phyloP scores from a whole-genome alignment of 306 rosid genomes.

The Ziziphus jujuba region DNA sequence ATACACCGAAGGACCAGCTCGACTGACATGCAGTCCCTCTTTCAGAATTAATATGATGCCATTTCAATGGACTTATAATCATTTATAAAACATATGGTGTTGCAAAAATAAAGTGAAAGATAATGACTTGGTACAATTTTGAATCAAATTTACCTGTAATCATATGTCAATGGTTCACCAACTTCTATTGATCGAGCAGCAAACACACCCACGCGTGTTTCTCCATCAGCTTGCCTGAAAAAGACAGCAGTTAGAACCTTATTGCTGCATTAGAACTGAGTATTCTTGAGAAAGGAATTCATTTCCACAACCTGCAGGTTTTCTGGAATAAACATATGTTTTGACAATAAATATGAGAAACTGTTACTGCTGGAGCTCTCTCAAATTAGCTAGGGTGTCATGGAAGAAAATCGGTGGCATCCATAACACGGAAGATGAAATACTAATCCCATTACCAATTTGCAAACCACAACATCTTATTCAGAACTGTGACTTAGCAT shows the following conservation, averaged over 20 bases:
- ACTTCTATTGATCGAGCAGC: slow-evolving; percentile 67
- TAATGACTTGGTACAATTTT: slow-evolving; percentile 10
- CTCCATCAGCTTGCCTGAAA: slow-evolving; percentile 91
- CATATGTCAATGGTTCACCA: slow-evolving; percentile 89
- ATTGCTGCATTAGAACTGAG: neutral
- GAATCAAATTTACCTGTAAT: slow-evolving; percentile 63
- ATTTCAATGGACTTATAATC: too few relatives aligned
- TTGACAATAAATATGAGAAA: too few relatives aligned
- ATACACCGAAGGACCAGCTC: too few relatives aligned
- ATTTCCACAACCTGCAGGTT: neutral
- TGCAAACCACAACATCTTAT: too few relatives aligned
- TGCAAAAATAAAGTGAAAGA: neutral
- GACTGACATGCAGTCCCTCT: neutral
- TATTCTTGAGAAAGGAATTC: slow-evolving; percentile 2
- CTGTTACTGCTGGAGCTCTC: too few relatives aligned
- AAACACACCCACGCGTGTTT: slow-evolving; percentile 83
- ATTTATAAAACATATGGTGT: too few relatives aligned
- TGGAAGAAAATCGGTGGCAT: too few relatives aligned
- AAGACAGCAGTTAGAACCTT: slow-evolving; percentile 16
- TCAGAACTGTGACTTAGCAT: too few relatives aligned
- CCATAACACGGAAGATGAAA: too few relatives aligned
- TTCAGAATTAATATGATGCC: neutral
- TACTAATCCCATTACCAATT: too few relatives aligned
- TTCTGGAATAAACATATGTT: too few relatives aligned
- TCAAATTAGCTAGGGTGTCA: too few relatives aligned